Evolutionary conservation across 2,329 filamentous ascomycete species (phyloP).

Genomic region (Calonectria leucothoes): DNA sequence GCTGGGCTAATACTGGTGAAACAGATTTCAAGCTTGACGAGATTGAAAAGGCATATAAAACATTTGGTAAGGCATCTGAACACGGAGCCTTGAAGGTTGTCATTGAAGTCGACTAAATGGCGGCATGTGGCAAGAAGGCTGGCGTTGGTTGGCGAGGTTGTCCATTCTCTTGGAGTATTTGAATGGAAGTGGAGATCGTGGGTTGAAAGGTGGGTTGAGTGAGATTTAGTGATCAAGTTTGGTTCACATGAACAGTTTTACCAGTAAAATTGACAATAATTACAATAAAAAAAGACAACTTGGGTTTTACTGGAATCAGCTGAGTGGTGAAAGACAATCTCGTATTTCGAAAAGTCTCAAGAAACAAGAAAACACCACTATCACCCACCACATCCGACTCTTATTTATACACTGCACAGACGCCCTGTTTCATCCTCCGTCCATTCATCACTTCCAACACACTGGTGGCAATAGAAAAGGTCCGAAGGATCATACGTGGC

Average conservation of each 20-base stretch:
- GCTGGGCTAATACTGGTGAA: not conserved
- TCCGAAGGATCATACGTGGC: not conserved
- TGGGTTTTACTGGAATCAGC: not conserved
- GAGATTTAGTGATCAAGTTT: not conserved
- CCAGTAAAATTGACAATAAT: not conserved
- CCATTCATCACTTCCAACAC: not conserved
- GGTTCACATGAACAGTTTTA: not conserved
- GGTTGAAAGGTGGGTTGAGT: not conserved
- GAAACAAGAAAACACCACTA: not conserved
- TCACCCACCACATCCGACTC: not conserved
- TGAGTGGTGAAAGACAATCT: not conserved
- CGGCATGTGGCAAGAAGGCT: too few relatives aligned
- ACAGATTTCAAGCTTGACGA: conserved; percentile 34
- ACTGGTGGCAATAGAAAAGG: not conserved
- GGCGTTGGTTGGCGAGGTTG: not conserved
- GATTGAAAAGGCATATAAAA: conserved; percentile 34
- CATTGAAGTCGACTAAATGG: conserved; percentile 30
- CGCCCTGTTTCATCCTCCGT: not conserved
- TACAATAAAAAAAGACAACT: not conserved
- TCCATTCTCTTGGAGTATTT: not conserved
- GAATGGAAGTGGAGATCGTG: not conserved
- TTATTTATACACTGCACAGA: not conserved
- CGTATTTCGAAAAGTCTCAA: not conserved
- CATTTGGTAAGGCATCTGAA: conserved; percentile 31
- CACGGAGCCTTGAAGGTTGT: conserved; percentile 34